Evolutionary conservation across 148 eudicot species (phyloP), one percentile per base, ranked within the genome.

Genomic region (Rhododendron williamsianum): DNA sequence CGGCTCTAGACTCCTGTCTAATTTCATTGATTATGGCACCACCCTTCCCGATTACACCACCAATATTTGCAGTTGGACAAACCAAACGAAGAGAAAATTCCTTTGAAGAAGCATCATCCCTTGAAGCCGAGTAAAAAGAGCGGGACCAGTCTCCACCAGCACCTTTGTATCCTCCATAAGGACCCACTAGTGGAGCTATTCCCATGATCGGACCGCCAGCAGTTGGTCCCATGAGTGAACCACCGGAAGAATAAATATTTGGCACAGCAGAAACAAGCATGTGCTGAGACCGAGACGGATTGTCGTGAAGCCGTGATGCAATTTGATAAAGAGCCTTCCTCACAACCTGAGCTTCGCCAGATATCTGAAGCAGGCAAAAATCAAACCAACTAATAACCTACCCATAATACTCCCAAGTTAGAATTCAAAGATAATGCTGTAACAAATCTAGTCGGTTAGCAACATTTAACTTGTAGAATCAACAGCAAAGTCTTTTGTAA

Each of bases 31-130:
- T 97, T 86, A 94, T 94, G 25, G 86, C 82, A 88, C 99, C 99
- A 85, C 96, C 98, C 87, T 95, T 97, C 51, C 99, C 99, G 84
- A 97, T 97, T n/a, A 97, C 99, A 90, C 92, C 98, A 38, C 99
- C 99, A 81, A 97, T 93, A 87, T 90, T 95, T 71, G 90, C 89
- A 85, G 92, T 95, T 41, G 98, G 98, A 65, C 99, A 97, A 18
- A 97, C 89, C 88, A 97, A 87, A 86, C 98, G 94, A 45, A 97
- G 89, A 87, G 93, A 92, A 90, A 95, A 97, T 67, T 97, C 99
- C 90, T 90, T 94, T 73, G 91, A 76, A 65, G 98, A 91, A 71
- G 94, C 45, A 41, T 94, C 96, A 83, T 90, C 92, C 87, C 94
- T 91, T 27, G 98, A 89, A 86, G 90, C 87, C 5, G 97, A 87